Percentiles rank a stretch among this genome's conserved stretches.
These are phyloP conservation scores for Eruca vesicaria DNA, from an alignment of 441 rosid species.

Conservation along the genomic window DNA sequence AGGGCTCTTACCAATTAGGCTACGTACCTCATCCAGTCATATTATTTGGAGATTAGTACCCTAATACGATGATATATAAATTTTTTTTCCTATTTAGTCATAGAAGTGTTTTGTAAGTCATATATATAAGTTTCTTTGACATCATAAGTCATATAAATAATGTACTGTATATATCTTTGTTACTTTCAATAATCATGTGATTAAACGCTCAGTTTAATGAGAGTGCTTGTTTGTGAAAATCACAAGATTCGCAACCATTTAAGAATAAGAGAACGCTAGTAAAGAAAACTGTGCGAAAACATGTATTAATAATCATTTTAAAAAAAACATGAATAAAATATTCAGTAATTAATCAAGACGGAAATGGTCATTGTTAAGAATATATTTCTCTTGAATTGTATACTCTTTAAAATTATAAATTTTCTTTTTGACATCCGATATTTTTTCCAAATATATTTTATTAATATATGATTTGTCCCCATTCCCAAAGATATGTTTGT, in stretches of 20 bases:
- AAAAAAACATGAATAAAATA: constrained; percentile 1
- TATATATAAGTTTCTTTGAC: too few relatives aligned
- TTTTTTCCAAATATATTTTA: neutral
- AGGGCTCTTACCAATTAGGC: too few relatives aligned
- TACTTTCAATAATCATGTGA: neutral
- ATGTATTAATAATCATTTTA: neutral
- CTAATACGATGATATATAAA: neutral
- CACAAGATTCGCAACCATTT: neutral
- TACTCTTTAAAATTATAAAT: neutral
- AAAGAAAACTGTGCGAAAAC: neutral
- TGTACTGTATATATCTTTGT: neutral
- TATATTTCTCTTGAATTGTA: constrained; percentile 8
- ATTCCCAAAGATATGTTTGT: constrained; percentile 12
- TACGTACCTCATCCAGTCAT: too few relatives aligned
- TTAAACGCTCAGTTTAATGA: neutral
- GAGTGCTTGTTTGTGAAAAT: neutral
- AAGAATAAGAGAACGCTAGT: neutral
- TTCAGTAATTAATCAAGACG: constrained; percentile 25
- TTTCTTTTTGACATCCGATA: neutral
- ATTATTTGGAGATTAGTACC: too few relatives aligned
- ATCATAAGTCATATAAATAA: too few relatives aligned
- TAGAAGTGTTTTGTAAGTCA: neutral
- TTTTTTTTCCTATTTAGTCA: neutral
- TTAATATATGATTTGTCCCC: neutral
- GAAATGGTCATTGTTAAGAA: constrained; percentile 20